Percentiles rank a stretch among this genome's conserved stretches.
phyloP scores from a whole-genome alignment of 2,329 filamentous ascomycete genomes.

The Aspergillus udagawae region DNA sequence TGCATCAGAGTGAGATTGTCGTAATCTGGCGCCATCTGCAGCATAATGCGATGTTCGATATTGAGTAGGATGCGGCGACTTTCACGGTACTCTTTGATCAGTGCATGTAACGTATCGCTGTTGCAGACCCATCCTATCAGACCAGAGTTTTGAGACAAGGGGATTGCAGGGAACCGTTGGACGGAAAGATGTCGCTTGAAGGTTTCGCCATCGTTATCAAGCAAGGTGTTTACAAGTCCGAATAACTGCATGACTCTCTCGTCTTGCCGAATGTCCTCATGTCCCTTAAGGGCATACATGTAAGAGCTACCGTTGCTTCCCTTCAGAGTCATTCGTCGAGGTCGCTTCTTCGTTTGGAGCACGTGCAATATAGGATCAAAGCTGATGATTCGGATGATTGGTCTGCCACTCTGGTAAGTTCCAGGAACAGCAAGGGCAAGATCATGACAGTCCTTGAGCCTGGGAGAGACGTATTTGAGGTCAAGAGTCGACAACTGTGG shows the following conservation, averaged over 20 bases:
- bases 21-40: slow-evolving; percentile 99
- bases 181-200: slow-evolving; percentile 97
- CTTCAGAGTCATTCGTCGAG: slow-evolving; percentile 79
- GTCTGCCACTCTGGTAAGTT: slow-evolving; percentile 77
- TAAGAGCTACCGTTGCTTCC: slow-evolving; percentile 87
- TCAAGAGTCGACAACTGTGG: slow-evolving; percentile 90
- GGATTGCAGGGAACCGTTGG: slow-evolving; percentile 93
- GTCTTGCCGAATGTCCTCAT: slow-evolving; percentile 98
- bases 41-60: slow-evolving; percentile 98
- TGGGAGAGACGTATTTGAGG: slow-evolving; percentile 93
- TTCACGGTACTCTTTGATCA: slow-evolving; percentile 96
- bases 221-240: slow-evolving; percentile 90
- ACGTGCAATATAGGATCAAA: slow-evolving; percentile 89
- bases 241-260: slow-evolving; percentile 99
- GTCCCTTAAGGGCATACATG: slow-evolving; percentile 92
- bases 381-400: slow-evolving; percentile 77
- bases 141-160: slow-evolving; percentile 92
- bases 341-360: slow-evolving; percentile 95
- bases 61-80: slow-evolving; percentile 96
- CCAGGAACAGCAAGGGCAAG: slow-evolving; percentile 94
- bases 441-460: slow-evolving; percentile 77
- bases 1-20: slow-evolving; percentile 99
- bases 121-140: slow-evolving; percentile 95
- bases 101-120: slow-evolving; percentile 91
- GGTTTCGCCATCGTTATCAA: slow-evolving; percentile 89